phyloP scores from a whole-genome alignment of 2,329 filamentous ascomycete species.

The Laburnicola sp. region DNA sequence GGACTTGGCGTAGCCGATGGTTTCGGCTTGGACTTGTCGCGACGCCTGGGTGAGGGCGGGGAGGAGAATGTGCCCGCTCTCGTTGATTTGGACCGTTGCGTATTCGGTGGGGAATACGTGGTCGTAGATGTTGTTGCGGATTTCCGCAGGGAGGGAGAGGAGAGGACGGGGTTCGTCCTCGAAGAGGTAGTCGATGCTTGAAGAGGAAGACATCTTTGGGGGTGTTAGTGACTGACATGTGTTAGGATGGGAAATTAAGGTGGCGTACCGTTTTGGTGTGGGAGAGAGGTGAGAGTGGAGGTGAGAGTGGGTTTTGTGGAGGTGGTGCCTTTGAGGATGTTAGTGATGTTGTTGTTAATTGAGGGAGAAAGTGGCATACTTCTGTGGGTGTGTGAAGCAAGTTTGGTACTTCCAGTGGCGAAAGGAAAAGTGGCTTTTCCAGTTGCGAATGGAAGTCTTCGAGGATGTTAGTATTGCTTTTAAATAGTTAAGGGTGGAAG shows the following conservation, averaged over 20 bases:
- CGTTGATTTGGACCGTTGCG: background rate
- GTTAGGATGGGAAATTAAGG: too few relatives aligned
- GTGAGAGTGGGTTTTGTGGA: too few relatives aligned
- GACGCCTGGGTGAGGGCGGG: background rate
- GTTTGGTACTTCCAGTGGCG: too few relatives aligned
- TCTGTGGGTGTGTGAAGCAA: too few relatives aligned
- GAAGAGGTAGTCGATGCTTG: constrained; percentile 4
- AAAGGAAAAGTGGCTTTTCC: too few relatives aligned
- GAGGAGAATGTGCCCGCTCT: background rate
- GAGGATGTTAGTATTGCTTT: too few relatives aligned
- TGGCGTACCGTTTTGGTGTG: background rate
- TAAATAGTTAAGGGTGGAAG: too few relatives aligned
- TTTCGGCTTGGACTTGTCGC: background rate
- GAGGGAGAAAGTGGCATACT: too few relatives aligned
- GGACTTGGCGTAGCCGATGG: background rate
- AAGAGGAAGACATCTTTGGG: background rate
- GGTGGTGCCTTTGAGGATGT: too few relatives aligned
- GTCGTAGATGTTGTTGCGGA: background rate
- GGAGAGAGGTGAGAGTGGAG: too few relatives aligned
- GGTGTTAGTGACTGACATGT: background rate
- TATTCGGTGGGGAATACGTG: background rate
- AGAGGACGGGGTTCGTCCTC: background rate
- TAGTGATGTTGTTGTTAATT: too few relatives aligned
- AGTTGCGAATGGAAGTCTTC: too few relatives aligned
- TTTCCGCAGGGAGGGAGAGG: constrained; percentile 1